Percentiles rank a stretch among this genome's conserved stretches.
phyloP scores from a whole-genome alignment of 257 asterid species.

The Solanum pimpinellifolium region DNA sequence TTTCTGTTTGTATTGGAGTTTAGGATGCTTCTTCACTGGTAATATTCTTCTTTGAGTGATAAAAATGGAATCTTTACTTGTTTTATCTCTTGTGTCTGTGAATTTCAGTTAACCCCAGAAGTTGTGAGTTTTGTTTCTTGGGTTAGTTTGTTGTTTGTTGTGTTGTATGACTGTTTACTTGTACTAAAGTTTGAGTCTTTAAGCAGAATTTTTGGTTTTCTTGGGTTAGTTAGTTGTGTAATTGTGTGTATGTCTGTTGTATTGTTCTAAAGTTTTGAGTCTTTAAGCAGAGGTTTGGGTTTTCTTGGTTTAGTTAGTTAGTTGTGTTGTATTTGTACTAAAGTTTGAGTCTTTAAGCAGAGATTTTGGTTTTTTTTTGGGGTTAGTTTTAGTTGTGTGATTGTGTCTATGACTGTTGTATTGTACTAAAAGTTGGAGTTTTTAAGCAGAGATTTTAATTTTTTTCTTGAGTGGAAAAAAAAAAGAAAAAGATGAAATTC shows the following conservation, averaged over 20 bases:
- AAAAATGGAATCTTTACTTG: slow-evolving; percentile 20
- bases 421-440: not conserved
- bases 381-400: not conserved
- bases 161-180: not conserved
- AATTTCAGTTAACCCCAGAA: slow-evolving; percentile 12
- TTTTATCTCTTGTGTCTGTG: slow-evolving; percentile 20
- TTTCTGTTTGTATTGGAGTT: slow-evolving; percentile 33
- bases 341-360: not conserved
- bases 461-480: slow-evolving; percentile 8
- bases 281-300: not conserved
- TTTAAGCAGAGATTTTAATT: not conserved
- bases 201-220: not conserved
- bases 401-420: not conserved
- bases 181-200: not conserved
- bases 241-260: not conserved
- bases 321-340: not conserved
- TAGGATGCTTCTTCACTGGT: not conserved
- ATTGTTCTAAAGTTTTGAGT: not conserved
- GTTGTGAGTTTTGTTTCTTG: slow-evolving; percentile 12
- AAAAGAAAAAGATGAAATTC: slow-evolving; percentile 45
- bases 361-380: not conserved
- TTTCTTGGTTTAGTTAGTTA: not conserved
- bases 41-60: slow-evolving; percentile 14
- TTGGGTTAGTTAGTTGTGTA: slow-evolving; percentile 3
- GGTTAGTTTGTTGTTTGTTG: not conserved